A percentile compares a stretch with the other conserved stretches of the same genome.
These are phyloP conservation scores for Ambrosiella beaveri DNA, from an alignment of 2,329 filamentous ascomycete species.

Conservation along the genomic window DNA sequence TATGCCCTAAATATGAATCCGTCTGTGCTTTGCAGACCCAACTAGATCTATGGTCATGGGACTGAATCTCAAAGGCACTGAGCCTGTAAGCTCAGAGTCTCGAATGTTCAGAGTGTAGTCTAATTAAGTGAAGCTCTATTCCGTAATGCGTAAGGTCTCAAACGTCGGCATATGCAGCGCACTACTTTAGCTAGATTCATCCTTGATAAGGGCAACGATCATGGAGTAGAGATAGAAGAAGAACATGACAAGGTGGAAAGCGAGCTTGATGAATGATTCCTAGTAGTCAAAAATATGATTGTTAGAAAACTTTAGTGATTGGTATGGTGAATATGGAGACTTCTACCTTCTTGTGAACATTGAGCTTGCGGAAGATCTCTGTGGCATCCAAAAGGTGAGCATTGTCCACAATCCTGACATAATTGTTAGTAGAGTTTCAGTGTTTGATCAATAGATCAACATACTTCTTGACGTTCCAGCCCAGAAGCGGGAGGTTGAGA, in stretches of 20 bases:
- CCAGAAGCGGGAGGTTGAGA: slow-evolving; percentile 79
- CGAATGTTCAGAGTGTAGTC: too few species aligned
- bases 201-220: slow-evolving; percentile 91
- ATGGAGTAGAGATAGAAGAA: slow-evolving; percentile 99
- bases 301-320: background rate
- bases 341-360: slow-evolving; percentile 89
- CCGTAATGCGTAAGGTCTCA: background rate
- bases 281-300: slow-evolving; percentile 20
- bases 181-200: slow-evolving; percentile 60
- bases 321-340: background rate
- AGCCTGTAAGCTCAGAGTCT: too few species aligned
- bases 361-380: slow-evolving; percentile 97
- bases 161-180: background rate
- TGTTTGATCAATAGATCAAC: slow-evolving; percentile 21
- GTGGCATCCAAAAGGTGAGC: slow-evolving; percentile 93
- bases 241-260: slow-evolving; percentile 98
- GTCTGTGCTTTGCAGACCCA: too few species aligned
- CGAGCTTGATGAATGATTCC: slow-evolving; percentile 98
- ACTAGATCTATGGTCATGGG: too few species aligned
- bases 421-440: slow-evolving; percentile 15
- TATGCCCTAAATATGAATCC: too few species aligned
- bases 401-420: slow-evolving; percentile 76
- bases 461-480: slow-evolving; percentile 96
- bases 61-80: too few species aligned
- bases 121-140: too few species aligned